Conservation (phyloP, 2,329 filamentous ascomycete species). For the Aspergillus cejpii region DNA sequence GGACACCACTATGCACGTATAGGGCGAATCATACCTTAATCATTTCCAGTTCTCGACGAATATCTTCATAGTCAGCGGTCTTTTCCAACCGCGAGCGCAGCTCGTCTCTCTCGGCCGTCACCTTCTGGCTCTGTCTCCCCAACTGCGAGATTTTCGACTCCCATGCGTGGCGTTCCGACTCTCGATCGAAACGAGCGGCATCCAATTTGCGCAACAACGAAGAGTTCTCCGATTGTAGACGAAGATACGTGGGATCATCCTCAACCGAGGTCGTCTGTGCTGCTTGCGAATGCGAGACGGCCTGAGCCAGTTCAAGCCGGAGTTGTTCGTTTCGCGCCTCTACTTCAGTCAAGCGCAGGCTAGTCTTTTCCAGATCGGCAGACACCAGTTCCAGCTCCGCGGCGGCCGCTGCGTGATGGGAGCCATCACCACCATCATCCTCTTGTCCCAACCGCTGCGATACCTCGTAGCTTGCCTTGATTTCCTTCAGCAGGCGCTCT, state of each 20-base stretch:
- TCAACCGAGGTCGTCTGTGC: constrained; percentile 61
- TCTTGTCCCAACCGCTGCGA: constrained; percentile 77
- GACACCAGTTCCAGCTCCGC: constrained; percentile 92
- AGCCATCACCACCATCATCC: constrained; percentile 57
- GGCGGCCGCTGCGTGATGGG: constrained; percentile 63
- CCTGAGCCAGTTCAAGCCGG: constrained; percentile 81
- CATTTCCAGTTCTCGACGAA: constrained; percentile 92
- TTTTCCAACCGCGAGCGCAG: constrained; percentile 76
- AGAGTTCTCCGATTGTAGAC: constrained; percentile 86
- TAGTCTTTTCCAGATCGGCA: constrained; percentile 85
- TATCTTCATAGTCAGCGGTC: constrained; percentile 90
- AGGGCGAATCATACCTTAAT: constrained; percentile 56
- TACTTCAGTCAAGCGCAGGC: constrained; percentile 76
- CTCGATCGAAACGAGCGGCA: constrained; percentile 72
- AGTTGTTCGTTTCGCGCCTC: constrained; percentile 93
- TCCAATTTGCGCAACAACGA: constrained; percentile 85
- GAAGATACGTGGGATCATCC: constrained; percentile 82
- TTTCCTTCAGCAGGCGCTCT: constrained; percentile 82
- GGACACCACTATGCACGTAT: not conserved
- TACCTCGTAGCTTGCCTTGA: constrained; percentile 96
- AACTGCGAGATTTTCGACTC: constrained; percentile 69
- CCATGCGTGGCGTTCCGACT: constrained; percentile 67
- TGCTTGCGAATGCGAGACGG: constrained; percentile 62
- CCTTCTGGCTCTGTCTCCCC: constrained; percentile 67
- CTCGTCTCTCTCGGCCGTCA: constrained; percentile 73